phyloP scores from a whole-genome alignment of 192 early-diverging fungal genomes.

The Dissophora ornata region DNA sequence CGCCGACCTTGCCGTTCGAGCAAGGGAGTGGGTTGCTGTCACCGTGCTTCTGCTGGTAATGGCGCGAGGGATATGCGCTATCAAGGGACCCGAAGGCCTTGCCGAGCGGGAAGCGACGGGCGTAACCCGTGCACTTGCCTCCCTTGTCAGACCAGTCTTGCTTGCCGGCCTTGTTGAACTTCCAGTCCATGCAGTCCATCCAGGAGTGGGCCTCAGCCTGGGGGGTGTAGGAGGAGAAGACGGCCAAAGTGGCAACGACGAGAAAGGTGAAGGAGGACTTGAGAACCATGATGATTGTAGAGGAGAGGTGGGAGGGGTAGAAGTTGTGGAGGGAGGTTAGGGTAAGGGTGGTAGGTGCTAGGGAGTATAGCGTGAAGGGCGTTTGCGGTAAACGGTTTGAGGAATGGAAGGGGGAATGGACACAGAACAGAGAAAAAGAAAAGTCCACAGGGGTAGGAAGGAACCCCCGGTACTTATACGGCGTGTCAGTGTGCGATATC shows the following conservation, averaged over 20 bases:
- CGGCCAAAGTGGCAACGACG: slow-evolving; percentile 32
- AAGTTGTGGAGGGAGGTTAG: neutral
- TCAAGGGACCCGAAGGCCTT: slow-evolving; percentile 30
- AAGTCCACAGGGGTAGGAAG: neutral
- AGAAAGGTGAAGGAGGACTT: slow-evolving; percentile 39
- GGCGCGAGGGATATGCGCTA: slow-evolving; percentile 13
- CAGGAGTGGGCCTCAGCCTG: slow-evolving; percentile 48
- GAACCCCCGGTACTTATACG: slow-evolving; percentile 23
- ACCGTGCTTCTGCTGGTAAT: slow-evolving; percentile 34
- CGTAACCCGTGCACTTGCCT: slow-evolving; percentile 30
- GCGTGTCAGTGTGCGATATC: too few species aligned
- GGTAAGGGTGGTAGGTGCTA: slow-evolving; percentile 18
- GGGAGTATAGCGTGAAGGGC: slow-evolving; percentile 35
- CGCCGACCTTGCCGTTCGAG: slow-evolving; percentile 17
- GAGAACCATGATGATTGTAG: slow-evolving; percentile 25
- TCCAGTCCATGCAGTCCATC: slow-evolving; percentile 46
- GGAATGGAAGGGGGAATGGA: slow-evolving; percentile 18
- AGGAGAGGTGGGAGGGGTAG: neutral
- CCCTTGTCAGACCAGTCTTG: slow-evolving; percentile 20
- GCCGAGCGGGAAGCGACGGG: slow-evolving; percentile 39
- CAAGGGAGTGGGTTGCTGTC: slow-evolving; percentile 23
- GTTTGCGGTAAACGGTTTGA: neutral
- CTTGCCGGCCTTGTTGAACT: slow-evolving; percentile 20
- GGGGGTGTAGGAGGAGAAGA: slow-evolving; percentile 27
- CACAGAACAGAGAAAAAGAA: slow-evolving; percentile 17